Evolutionary conservation across 352 stramenopile species (phyloP), one percentile per base, ranked within the genome.

Genomic region (Globisporangium iwayamae): DNA sequence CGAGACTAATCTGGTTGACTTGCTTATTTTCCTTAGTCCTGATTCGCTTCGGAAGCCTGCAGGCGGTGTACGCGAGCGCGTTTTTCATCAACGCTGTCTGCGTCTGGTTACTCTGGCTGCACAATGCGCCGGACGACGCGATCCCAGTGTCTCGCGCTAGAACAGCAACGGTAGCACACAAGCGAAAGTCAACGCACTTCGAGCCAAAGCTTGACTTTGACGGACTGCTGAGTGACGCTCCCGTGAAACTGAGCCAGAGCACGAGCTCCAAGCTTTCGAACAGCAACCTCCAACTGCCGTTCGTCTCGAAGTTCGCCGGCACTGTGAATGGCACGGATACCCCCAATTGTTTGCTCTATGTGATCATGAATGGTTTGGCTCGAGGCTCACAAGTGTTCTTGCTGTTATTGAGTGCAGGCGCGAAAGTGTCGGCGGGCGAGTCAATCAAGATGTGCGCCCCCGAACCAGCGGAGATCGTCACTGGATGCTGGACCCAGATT

Each of bases 401-500:
- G 16, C 2, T 28, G 25, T n/a, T 10, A 48, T 22, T 34, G n/a
- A 3, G 28, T 9, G 13, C 59, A 75, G 75, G 75, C 9, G 60
- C 70, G 20, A 85, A 75, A 56, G 77, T 62, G 25, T 71, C 73
- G 8, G 84, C 84, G 13, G 84, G 82, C 2, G 68, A 74, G 4
- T 93, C 84, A 1, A 67, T 90, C 22, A 78, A 72, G 50, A 73
- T 81, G 69, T 90, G 80, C 56, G 59, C 70, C 14, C 61, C 79
- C 20, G 64, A 71, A 3, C 65, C 73, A 20, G 63, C 63, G 1
- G 72, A 77, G 30, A 76, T 67, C 22, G 66, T 79, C 11, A 30
- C 60, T 36, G 80, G 79, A 0, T 89, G 75, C 62, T 94, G 85
- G 85, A 72, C 79, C 4, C 78, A 89, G 30, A 75, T 94, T 18